Evolutionary conservation across 345 rosid species (phyloP).

Genomic region (Heritiera littoralis): DNA sequence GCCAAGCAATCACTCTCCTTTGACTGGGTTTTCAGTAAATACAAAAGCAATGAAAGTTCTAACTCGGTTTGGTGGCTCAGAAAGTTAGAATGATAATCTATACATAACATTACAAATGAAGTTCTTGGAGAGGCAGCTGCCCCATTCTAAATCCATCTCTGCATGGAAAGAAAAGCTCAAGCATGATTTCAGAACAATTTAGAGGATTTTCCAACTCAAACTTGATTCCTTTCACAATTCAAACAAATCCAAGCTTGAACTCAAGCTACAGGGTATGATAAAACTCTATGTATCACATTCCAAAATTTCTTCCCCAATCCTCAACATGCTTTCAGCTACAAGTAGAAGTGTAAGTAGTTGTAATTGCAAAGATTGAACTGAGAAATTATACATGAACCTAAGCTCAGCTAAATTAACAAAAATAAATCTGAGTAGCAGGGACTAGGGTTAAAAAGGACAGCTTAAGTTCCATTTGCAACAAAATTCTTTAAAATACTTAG

Average conservation of each 20-base stretch:
- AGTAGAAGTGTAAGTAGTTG: background rate
- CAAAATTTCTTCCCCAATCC: background rate
- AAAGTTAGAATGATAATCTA: too few relatives aligned
- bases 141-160: too few relatives aligned
- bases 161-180: too few relatives aligned
- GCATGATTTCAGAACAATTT: background rate
- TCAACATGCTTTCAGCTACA: background rate
- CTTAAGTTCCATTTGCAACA: background rate
- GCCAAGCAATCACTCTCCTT: too few relatives aligned
- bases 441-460: background rate
- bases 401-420: slow-evolving; percentile 5
- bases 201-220: background rate
- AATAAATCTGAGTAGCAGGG: background rate
- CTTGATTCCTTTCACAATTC: background rate
- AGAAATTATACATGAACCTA: background rate
- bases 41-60: background rate
- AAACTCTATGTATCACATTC: too few relatives aligned
- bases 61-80: too few relatives aligned
- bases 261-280: too few relatives aligned
- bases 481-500: slow-evolving; percentile 3
- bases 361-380: background rate
- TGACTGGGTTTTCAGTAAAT: background rate
- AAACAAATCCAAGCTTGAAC: too few relatives aligned
- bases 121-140: too few relatives aligned
- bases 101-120: too few relatives aligned